Conservation (phyloP, 495 filamentous ascomycete genomes). For the Pseudoneurospora amorphoporcata region DNA sequence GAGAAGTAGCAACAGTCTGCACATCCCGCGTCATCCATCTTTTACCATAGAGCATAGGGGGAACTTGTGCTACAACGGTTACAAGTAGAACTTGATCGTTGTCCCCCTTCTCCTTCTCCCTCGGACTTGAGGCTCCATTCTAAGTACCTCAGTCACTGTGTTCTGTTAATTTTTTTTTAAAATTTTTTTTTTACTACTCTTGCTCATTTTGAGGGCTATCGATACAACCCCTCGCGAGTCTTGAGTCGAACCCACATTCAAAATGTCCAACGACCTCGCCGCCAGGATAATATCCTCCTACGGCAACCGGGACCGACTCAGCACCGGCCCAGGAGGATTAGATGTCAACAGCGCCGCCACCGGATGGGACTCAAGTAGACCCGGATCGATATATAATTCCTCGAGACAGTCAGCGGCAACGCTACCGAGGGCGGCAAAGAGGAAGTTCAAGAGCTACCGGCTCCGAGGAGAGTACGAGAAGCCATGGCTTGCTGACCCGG, state of each 20-base stretch:
- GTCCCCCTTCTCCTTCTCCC: background rate
- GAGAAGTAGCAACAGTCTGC: background rate
- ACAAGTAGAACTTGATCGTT: background rate
- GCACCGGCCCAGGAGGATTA: background rate
- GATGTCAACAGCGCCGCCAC: background rate
- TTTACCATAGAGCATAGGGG: background rate
- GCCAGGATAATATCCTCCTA: background rate
- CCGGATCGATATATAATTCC: constrained; percentile 1
- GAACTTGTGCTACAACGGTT: background rate
- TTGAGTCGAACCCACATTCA: background rate
- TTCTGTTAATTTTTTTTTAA: background rate
- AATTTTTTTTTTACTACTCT: background rate
- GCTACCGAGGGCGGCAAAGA: constrained; percentile 2
- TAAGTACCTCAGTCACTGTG: background rate
- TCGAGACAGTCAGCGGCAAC: constrained; percentile 1
- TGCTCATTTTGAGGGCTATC: background rate
- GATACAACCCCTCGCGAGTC: background rate
- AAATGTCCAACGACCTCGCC: background rate
- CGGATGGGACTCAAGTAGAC: background rate
- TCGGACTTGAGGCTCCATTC: background rate
- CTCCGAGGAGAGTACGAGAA: constrained; percentile 28
- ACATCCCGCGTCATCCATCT: background rate
- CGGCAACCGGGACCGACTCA: background rate
- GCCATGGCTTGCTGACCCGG: constrained; percentile 23
- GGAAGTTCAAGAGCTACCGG: constrained; percentile 24